These are phyloP conservation scores for Candida frijolesensis DNA, from an alignment of 1,139 yeast genomes.

Conservation along the genomic window DNA sequence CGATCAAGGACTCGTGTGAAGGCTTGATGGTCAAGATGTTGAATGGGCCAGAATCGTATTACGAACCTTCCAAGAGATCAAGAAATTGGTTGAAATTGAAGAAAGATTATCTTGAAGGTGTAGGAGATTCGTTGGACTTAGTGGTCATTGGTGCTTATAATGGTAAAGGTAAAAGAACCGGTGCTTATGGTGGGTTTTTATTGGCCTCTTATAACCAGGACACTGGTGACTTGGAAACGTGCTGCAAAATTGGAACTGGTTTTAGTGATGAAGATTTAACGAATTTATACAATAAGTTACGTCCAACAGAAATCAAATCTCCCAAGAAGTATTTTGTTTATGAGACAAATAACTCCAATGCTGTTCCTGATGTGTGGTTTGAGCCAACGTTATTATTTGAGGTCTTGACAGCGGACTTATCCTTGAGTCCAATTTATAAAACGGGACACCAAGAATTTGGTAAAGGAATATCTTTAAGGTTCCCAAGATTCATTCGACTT, in stretches of 20 bases:
- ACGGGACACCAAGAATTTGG: slow-evolving; percentile 81
- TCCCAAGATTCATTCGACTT: slow-evolving; percentile 83
- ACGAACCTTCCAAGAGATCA: slow-evolving; percentile 94
- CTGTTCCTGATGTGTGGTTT: slow-evolving; percentile 93
- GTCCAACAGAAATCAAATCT: slow-evolving; percentile 65
- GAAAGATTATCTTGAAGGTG: slow-evolving; percentile 91
- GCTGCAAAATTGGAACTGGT: slow-evolving; percentile 98
- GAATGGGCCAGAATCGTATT: slow-evolving; percentile 76
- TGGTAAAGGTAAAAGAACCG: slow-evolving; percentile 95
- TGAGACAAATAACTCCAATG: slow-evolving; percentile 61
- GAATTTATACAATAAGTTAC: slow-evolving; percentile 57
- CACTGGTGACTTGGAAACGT: slow-evolving; percentile 89
- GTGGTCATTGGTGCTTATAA: slow-evolving; percentile 93
- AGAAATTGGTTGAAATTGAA: slow-evolving; percentile 94
- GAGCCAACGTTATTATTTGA: slow-evolving; percentile 89
- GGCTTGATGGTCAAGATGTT: slow-evolving; percentile 95
- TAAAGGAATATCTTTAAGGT: slow-evolving; percentile 86
- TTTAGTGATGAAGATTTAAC: slow-evolving; percentile 84
- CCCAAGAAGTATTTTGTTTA: slow-evolving; percentile 75
- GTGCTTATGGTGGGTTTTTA: slow-evolving; percentile 90
- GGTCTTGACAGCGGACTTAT: slow-evolving; percentile 90
- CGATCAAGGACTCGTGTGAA: slow-evolving; percentile 89
- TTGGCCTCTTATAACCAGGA: slow-evolving; percentile 89
- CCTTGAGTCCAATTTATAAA: slow-evolving; percentile 88
- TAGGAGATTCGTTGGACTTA: slow-evolving; percentile 92